Evolutionary conservation across 1,139 yeast genomes (phyloP).

Genomic region (Hanseniaspora gamundiae): DNA sequence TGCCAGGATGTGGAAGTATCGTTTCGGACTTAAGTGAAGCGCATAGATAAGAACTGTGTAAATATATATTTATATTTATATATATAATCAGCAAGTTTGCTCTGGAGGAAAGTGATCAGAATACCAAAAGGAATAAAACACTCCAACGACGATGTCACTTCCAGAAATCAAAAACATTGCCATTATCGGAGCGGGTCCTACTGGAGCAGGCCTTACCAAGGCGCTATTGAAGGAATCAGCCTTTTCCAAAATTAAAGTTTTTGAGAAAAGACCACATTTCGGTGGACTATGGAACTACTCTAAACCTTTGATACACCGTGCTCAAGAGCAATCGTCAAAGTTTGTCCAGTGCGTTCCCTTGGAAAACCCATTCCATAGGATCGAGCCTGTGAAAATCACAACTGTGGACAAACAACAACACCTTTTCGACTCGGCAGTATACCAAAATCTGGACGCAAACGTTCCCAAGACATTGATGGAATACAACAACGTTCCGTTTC

Average conservation of each 20-base stretch:
- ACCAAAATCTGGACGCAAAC: slow-evolving; percentile 42
- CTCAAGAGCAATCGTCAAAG: slow-evolving; percentile 7
- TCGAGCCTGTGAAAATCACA: background rate
- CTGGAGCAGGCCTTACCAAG: slow-evolving; percentile 47
- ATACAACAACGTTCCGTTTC: slow-evolving; percentile 37
- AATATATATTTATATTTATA: too few relatives aligned
- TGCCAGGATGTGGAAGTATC: too few relatives aligned
- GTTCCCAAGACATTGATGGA: slow-evolving; percentile 49
- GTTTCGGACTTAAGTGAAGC: too few relatives aligned
- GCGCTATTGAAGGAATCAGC: slow-evolving; percentile 36
- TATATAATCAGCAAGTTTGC: too few relatives aligned
- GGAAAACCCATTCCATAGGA: slow-evolving; percentile 10
- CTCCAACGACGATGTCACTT: background rate
- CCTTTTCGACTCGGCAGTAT: slow-evolving; percentile 25
- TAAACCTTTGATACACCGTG: slow-evolving; percentile 14
- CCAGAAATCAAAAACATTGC: slow-evolving; percentile 24
- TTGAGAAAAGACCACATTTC: slow-evolving; percentile 35
- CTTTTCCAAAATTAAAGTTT: slow-evolving; percentile 35
- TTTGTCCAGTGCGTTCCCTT: slow-evolving; percentile 11
- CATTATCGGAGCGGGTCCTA: slow-evolving; percentile 58
- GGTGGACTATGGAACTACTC: slow-evolving; percentile 47
- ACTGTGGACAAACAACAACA: slow-evolving; percentile 8
- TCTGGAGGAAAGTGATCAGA: too few relatives aligned
- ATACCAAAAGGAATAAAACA: background rate
- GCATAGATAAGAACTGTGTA: too few relatives aligned